Conservation (phyloP, 2,329 filamentous ascomycete genomes). For the Pseudonectria buxi region DNA sequence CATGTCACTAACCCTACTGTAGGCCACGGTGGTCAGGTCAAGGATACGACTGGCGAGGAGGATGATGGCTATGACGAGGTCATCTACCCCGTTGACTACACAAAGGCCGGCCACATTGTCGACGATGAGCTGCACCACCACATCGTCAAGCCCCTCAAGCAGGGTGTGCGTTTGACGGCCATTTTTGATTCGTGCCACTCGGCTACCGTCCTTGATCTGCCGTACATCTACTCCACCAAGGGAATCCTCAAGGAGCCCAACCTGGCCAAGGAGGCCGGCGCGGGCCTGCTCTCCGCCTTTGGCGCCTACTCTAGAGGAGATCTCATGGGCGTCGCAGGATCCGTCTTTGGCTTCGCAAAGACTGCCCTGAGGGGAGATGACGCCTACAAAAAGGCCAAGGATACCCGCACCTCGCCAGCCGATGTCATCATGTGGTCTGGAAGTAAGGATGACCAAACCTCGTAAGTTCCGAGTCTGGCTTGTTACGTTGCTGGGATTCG, state of each 20-base stretch:
- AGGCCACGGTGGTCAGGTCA: conserved; percentile 71
- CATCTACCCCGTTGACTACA: conserved; percentile 71
- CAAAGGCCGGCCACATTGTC: conserved; percentile 61
- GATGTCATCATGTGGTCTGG: conserved; percentile 98
- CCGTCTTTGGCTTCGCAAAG: conserved; percentile 80
- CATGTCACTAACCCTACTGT: conserved; percentile 3
- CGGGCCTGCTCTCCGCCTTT: conserved; percentile 65
- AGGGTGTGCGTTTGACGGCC: conserved; percentile 77
- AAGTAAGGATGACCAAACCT: conserved; percentile 92
- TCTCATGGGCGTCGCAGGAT: conserved; percentile 70
- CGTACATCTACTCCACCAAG: conserved; percentile 75
- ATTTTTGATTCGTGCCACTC: conserved; percentile 81
- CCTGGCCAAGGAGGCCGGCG: conserved; percentile 70
- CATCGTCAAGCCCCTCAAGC: conserved; percentile 68
- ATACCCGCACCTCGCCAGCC: conserved; percentile 87
- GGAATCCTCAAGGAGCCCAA: conserved; percentile 77
- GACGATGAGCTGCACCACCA: conserved; percentile 74
- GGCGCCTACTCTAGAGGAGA: conserved; percentile 78
- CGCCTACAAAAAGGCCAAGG: conserved; percentile 70
- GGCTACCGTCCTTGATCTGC: conserved; percentile 68
- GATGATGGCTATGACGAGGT: conserved; percentile 73
- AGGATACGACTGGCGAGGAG: conserved; percentile 68
- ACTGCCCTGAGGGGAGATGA: conserved; percentile 75
- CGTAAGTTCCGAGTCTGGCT: conserved; percentile 34
- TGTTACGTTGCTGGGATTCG: too few relatives aligned